Evolutionary conservation across 805 yeast genomes (phyloP).

Genomic region (Lipomyces spencermartinsiae): DNA sequence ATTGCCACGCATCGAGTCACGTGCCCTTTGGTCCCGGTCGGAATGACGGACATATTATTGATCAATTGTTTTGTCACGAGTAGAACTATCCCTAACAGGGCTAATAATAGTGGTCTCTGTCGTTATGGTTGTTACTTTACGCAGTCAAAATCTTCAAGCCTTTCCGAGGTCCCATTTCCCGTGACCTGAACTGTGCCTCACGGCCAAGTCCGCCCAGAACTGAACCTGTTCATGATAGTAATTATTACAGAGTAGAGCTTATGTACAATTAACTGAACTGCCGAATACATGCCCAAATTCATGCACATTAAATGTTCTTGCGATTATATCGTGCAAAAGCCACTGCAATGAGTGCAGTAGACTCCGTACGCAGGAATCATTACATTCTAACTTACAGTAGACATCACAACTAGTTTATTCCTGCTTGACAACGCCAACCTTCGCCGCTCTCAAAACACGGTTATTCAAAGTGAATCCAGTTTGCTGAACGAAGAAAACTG

Average conservation of each 20-base stretch:
- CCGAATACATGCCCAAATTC: neutral
- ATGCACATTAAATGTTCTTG: neutral
- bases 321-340: neutral
- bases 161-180: too few species aligned
- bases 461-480: constrained; percentile 84
- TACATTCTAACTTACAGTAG: too few species aligned
- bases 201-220: neutral
- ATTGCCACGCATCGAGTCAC: too few species aligned
- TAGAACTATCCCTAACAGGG: too few species aligned
- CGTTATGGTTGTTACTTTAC: too few species aligned
- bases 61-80: too few species aligned
- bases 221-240: neutral
- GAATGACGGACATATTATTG: too few species aligned
- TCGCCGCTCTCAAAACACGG: constrained; percentile 92
- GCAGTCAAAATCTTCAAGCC: too few species aligned
- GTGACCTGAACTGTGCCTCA: neutral
- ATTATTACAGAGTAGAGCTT: constrained; percentile 15
- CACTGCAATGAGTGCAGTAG: neutral
- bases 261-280: neutral
- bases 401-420: neutral
- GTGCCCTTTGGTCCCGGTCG: too few species aligned
- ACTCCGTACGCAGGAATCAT: neutral
- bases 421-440: constrained; percentile 86
- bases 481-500: constrained; percentile 92
- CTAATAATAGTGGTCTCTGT: too few species aligned